A percentile compares a stretch with the other conserved stretches of the same genome.
phyloP scores from a whole-genome alignment of 257 asterid species.

The Thymus mandschuricus region DNA sequence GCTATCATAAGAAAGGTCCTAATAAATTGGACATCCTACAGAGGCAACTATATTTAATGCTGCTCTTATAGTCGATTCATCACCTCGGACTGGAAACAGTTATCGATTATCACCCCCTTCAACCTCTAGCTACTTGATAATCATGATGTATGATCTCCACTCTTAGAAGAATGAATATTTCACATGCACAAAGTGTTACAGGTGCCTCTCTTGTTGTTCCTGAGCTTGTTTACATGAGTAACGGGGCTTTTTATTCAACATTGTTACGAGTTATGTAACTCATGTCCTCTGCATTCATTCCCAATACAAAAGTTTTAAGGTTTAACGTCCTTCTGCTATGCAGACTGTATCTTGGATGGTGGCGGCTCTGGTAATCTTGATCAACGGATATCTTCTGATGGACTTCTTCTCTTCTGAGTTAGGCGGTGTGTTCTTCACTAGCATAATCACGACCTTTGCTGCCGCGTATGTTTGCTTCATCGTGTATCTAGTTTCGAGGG shows the following conservation, averaged over 20 bases:
- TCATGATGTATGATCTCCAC: neutral
- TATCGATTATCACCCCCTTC: neutral
- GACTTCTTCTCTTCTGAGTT: constrained; percentile 66
- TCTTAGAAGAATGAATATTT: neutral
- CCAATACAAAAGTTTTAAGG: neutral
- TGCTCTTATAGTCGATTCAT: neutral
- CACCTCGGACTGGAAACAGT: neutral
- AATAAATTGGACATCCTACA: neutral
- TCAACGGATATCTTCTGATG: constrained; percentile 68
- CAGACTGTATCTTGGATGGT: constrained; percentile 70
- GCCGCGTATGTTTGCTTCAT: constrained; percentile 59
- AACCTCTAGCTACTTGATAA: neutral
- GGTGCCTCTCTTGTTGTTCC: constrained; percentile 1
- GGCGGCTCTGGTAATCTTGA: constrained; percentile 66
- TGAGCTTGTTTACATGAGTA: neutral
- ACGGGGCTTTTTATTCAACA: neutral
- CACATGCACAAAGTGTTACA: neutral
- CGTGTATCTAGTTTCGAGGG: constrained; percentile 61
- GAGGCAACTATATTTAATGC: neutral
- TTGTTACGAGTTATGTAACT: neutral
- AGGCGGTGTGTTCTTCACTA: constrained; percentile 48
- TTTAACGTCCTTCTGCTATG: constrained; percentile 20
- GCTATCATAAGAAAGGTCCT: neutral
- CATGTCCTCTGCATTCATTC: neutral
- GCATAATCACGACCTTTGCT: constrained; percentile 44